Conservation (phyloP, 352 stramenopile genomes). For the Phytophthora litchii region DNA sequence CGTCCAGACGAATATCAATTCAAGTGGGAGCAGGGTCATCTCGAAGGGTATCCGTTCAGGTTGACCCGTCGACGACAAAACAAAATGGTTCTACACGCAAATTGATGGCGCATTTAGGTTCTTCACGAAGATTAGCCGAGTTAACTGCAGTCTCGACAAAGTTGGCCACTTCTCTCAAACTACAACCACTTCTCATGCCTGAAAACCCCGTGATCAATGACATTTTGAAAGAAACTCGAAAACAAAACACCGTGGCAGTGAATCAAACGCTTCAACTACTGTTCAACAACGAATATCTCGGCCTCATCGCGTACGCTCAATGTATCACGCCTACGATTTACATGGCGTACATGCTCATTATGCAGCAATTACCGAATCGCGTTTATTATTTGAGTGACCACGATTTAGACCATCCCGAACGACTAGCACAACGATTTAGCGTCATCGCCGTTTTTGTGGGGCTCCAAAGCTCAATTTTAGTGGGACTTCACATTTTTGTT, state of each 20-base stretch:
- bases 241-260: slow-evolving; percentile 42
- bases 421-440: slow-evolving; percentile 18
- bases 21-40: slow-evolving; percentile 12
- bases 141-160: slow-evolving; percentile 16
- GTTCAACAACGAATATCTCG: slow-evolving; percentile 53
- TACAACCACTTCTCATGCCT: slow-evolving; percentile 18
- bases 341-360: slow-evolving; percentile 31
- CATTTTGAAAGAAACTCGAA: slow-evolving; percentile 33
- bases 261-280: slow-evolving; percentile 47
- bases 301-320: slow-evolving; percentile 42
- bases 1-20: slow-evolving; percentile 6
- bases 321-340: slow-evolving; percentile 44
- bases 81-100: slow-evolving; percentile 2
- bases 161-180: slow-evolving; percentile 20
- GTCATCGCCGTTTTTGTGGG: slow-evolving; percentile 33
- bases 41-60: slow-evolving; percentile 15
- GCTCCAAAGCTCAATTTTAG: slow-evolving; percentile 31
- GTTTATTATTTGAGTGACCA: slow-evolving; percentile 28
- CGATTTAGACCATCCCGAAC: slow-evolving; percentile 11
- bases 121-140: slow-evolving; percentile 26
- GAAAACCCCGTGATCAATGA: slow-evolving; percentile 33
- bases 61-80: not conserved
- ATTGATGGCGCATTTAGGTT: slow-evolving; percentile 15
- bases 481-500: slow-evolving; percentile 35
- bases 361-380: slow-evolving; percentile 30